Evolutionary conservation across 2,329 filamentous ascomycete species (phyloP), one percentile per base, ranked within the genome.

Genomic region (Microdochium trichocladiopsis): DNA sequence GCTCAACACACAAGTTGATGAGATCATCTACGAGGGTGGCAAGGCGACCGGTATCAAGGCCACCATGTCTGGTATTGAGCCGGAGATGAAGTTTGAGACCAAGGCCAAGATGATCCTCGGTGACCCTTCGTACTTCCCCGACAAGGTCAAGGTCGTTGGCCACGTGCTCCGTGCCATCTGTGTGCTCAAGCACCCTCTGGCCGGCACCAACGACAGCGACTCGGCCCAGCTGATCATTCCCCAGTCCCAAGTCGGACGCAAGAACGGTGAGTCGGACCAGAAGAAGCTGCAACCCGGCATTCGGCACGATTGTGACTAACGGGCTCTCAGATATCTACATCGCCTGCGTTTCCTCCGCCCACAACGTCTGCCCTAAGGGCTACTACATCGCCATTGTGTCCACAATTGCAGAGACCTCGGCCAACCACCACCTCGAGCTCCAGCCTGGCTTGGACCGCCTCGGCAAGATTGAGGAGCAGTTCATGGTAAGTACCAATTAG

Each of bases 381-480:
- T 97, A 96, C 83, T 99, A 95, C 79, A 90, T 99, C 62, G 94
- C 94, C 63, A 99, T 97, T 56, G 93, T 99, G 59, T 96, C 91
- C 48, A 99, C 94, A 55, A 96, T 99, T 66, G 90, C 94, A 58
- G 95, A 99, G 78, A 86, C 85, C 47, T 76, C 85, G 56, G 86
- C 89, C 58, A 97, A 99, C 80, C 92, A 96, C 74, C 94, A 99
- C 72, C 78, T 96, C 53, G 94, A 99, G 77, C 85, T 99, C 45
- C 84, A 94, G 72, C 85, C 92, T 25, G 94, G 93, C 65, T 85
- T 97, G 60, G 91, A 96, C 66, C 86, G 93, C 60, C 85, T 99
- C 25, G 94, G 94, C 61, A 83, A 84, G 69, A 94, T 96, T 57
- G 92, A 97, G 75, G 94, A 97, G 81, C 92, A 91, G 71, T 99